These are phyloP conservation scores for Castanea mollissima DNA, from an alignment of 306 rosid genomes.

Conservation along the genomic window DNA sequence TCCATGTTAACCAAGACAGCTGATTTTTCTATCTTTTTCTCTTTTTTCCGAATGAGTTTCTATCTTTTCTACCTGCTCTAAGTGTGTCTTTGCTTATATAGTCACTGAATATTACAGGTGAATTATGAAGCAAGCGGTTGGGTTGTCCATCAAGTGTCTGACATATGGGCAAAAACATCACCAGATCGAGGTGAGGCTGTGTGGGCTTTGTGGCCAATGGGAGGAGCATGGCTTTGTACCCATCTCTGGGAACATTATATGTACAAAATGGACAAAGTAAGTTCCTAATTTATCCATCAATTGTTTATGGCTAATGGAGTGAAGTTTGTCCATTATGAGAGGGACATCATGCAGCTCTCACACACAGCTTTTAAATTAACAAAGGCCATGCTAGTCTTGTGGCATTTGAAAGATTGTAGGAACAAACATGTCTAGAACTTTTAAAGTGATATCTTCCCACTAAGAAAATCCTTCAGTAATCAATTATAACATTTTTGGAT, in stretches of 20 bases:
- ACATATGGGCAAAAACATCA: constrained; percentile 90
- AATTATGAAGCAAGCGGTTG: constrained; percentile 87
- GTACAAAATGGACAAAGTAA: constrained; percentile 85
- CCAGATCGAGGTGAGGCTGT: constrained; percentile 89
- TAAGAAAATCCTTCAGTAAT: neutral
- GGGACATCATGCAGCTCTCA: neutral
- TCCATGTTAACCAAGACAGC: neutral
- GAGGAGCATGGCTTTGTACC: constrained; percentile 90
- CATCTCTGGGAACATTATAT: constrained; percentile 97
- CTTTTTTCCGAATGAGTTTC: neutral
- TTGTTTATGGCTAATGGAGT: neutral
- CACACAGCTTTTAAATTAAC: neutral
- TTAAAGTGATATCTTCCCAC: neutral
- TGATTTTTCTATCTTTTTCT: neutral
- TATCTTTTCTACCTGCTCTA: neutral
- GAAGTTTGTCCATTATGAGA: neutral
- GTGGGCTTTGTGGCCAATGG: constrained; percentile 98
- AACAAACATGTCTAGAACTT: neutral
- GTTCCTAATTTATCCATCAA: constrained; percentile 21
- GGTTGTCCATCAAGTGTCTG: constrained; percentile 96
- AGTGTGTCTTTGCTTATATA: neutral
- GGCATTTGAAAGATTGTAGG: neutral
- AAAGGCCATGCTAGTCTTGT: neutral
- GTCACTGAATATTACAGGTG: constrained; percentile 47
- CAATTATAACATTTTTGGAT: neutral